Evolutionary conservation across 352 stramenopile species (phyloP).

Genomic region (Phytophthora pistaciae): DNA sequence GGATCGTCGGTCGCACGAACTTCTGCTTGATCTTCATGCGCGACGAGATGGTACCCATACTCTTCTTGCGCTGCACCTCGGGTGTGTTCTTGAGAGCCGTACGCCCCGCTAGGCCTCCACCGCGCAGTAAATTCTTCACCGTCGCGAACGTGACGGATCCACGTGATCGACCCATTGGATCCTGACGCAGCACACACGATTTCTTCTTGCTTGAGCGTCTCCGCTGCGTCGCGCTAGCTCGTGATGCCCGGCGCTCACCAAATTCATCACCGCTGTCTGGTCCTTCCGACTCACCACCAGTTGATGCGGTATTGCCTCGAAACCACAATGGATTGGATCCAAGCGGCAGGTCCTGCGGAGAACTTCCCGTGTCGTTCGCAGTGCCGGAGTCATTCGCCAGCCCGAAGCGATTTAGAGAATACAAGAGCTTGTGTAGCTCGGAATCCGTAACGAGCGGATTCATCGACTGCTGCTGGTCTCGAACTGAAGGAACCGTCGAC

Average conservation of each 20-base stretch:
- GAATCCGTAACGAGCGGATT: conserved; percentile 35
- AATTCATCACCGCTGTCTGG: conserved; percentile 17
- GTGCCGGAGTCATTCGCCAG: conserved; percentile 37
- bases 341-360: conserved; percentile 6
- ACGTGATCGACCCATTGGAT: conserved; percentile 28
- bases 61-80: conserved; percentile 54
- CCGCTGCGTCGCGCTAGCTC: conserved; percentile 16
- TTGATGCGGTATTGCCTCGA: conserved; percentile 6
- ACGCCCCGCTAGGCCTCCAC: conserved; percentile 47
- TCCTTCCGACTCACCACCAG: conserved; percentile 15
- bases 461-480: conserved; percentile 37
- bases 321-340: conserved; percentile 25
- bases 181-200: conserved; percentile 12
- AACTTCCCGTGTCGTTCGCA: background rate
- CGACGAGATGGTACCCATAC: conserved; percentile 70
- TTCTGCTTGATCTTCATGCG: conserved; percentile 73
- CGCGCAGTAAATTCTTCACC: conserved; percentile 71
- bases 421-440: conserved; percentile 74
- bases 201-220: conserved; percentile 37
- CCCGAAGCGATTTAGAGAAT: conserved; percentile 64
- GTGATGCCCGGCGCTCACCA: conserved; percentile 6
- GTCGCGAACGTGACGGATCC: conserved; percentile 65
- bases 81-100: conserved; percentile 45
- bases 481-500: conserved; percentile 43
- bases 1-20: conserved; percentile 67